Percentiles rank a stretch among this genome's conserved stretches.
phyloP scores from a whole-genome alignment of 2,329 filamentous ascomycete species.

The Pseudogymnoascus sp. region DNA sequence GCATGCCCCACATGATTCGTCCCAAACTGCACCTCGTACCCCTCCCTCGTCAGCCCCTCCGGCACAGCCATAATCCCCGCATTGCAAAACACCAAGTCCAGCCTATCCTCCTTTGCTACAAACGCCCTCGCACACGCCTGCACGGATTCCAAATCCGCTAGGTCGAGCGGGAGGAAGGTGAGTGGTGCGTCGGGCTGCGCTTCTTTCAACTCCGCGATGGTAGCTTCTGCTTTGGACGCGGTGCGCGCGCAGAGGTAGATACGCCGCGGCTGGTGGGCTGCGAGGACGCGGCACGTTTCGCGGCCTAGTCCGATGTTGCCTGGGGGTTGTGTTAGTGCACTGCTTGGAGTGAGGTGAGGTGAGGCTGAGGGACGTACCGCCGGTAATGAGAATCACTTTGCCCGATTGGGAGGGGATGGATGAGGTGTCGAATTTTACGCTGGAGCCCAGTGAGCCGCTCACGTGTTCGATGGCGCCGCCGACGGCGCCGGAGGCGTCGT shows the following conservation, averaged over 20 bases:
- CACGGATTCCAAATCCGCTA: conserved; percentile 29
- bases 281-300: conserved; percentile 32
- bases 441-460: background rate
- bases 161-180: conserved; percentile 21
- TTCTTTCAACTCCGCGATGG: conserved; percentile 13
- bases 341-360: background rate
- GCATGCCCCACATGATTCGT: conserved; percentile 16
- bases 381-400: conserved; percentile 41
- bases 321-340: conserved; percentile 8
- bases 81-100: conserved; percentile 35
- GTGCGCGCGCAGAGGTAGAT: conserved; percentile 33
- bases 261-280: conserved; percentile 32
- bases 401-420: conserved; percentile 33
- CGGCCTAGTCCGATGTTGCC: conserved; percentile 42
- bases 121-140: conserved; percentile 33
- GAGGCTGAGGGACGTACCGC: conserved; percentile 24
- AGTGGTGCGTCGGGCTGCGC: conserved; percentile 11
- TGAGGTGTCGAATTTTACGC: conserved; percentile 24
- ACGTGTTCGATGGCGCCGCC: background rate
- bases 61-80: conserved; percentile 25
- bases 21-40: conserved; percentile 26
- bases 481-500: background rate
- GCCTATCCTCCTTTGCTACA: conserved; percentile 22
- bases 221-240: conserved; percentile 28
- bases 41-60: conserved; percentile 22